Base-by-base conservation (phyloP, 2,329 filamentous ascomycete genomes). In the Cryoendolithus antarcticus region DNA sequence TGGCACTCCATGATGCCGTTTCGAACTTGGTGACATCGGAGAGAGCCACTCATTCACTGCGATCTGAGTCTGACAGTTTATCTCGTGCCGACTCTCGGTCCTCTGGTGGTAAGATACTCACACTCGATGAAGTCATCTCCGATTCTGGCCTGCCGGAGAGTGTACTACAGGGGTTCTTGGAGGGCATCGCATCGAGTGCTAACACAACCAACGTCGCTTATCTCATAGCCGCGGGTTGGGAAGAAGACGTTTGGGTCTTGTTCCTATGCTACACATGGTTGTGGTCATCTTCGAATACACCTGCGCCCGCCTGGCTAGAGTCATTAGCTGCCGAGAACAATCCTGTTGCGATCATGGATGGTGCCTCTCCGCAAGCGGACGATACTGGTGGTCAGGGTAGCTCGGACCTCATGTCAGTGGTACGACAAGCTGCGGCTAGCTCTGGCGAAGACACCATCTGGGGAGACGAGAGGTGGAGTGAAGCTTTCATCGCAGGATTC, bases 271-370 rank as follows among this genome's bases (percentile, higher is more conserved):
- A 46, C 33, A 24, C 39, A 32, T 48, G 39, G 31, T 43, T 38
- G 45, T 38, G 30, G 45, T 93, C 70, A 93, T 19, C 15, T 19
- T 19, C 86, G 0, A 93, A 19, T 11, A 24, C 7, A 13, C 11
- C 9, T 15, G 11, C 13, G 21, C 30, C 34, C 4, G 38, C 24
- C n/a, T 27, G 24, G 24, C 5, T 27, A 8, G 24, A 27, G 8
- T 33, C 29, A 31, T 33, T 41, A 5, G 39, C 32, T 9, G 34
- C 39, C 3, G 39, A 41, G 13, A 37, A 41, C 15, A 9, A 41
- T 7, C 39, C 39, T 30, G 29, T 12, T 21, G 29, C 24, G 13
- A 34, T 37, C 28, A 35, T 41, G 9, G 32, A 11, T 34, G 6
- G 40, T 43, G 10, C 34, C 38, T 9, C 19, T 9, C 27, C 24